A percentile compares a stretch with the other conserved stretches of the same genome.
Evolutionary conservation across 768 basidiomycete genomes (phyloP).

Genomic region (Psilocybe sp.): DNA sequence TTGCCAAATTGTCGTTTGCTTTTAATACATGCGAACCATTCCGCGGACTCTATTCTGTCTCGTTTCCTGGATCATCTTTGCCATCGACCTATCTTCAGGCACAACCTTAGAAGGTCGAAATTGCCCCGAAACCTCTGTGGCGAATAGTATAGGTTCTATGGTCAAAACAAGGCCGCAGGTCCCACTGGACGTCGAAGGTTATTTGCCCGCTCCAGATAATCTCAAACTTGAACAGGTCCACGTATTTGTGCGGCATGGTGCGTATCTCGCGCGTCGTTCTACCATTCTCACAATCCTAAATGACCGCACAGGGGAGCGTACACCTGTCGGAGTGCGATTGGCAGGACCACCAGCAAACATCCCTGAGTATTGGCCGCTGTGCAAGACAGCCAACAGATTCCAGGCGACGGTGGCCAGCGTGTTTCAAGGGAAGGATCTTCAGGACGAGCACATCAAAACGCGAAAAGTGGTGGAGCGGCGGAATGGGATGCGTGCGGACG

Average conservation of each 20-base stretch:
- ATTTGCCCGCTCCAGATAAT: conserved; percentile 53
- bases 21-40: no score
- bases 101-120: no score
- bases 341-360: conserved; percentile 59
- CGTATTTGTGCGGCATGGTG: conserved; percentile 74
- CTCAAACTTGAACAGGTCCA: conserved; percentile 70
- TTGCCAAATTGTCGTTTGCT: no score
- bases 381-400: conserved; percentile 52
- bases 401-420: conserved; percentile 37
- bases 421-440: background rate
- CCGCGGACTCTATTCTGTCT: no score
- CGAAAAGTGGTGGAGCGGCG: conserved; percentile 51
- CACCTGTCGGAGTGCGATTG: conserved; percentile 71
- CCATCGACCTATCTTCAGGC: no score
- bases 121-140: no score
- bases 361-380: conserved; percentile 69
- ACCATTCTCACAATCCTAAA: background rate
- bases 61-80: no score
- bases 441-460: conserved; percentile 31
- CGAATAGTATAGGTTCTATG: no score
- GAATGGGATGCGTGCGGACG: conserved; percentile 52
- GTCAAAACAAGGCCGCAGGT: conserved; percentile 26
- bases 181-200: conserved; percentile 57
- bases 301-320: conserved; percentile 60
- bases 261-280: conserved; percentile 15